Evolutionary conservation across 345 rosid species (phyloP), one percentile per base, ranked within the genome.

Genomic region (Hevea brasiliensis): DNA sequence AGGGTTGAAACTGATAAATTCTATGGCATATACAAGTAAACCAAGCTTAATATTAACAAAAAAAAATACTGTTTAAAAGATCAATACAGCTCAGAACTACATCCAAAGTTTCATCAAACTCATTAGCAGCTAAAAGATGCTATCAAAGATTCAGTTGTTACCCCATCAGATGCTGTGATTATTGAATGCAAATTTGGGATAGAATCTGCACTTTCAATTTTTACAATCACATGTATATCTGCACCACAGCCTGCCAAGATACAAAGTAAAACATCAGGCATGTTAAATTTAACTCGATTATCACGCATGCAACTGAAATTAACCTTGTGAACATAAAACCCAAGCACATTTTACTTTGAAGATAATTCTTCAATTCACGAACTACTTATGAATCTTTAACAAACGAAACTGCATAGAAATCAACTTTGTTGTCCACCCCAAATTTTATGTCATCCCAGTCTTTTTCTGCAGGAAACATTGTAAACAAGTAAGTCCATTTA

Each of bases 361-460:
- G 87, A 85, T 93, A 96, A 77, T 91, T 88, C 88, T 96, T 96
- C 86, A 96, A 81, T 82, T 96, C 99, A 67, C 93, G 96, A 81
- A 96, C 97, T 56, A 96, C 99, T 88, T 93, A 85, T 61, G 98
- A 98, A 87, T 93, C 99, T 83, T 96, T 96, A 63, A 96, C 99
- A 65, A 96, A 91, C 35, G 97, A 96, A 84, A 96, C 98, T 35
- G 98, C 99, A 81, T 93, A 91, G 74, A 89, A 96, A 83, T 93
- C 98, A 59, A 96, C 98, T 88, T 86, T 71, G 80, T 93, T 93
- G 83, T 96, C 96, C 67, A 93, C 99, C 76, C 99, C 97, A 72
- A 96, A 96, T 79, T 90, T 96, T 79, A 96, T 93, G 81, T 93
- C 99, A 79, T 96, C 98, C 99, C 99, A 93, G 75, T 96, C 99